These are phyloP conservation scores for Trametes villosa DNA, from an alignment of 768 basidiomycete genomes.

Conservation along the genomic window DNA sequence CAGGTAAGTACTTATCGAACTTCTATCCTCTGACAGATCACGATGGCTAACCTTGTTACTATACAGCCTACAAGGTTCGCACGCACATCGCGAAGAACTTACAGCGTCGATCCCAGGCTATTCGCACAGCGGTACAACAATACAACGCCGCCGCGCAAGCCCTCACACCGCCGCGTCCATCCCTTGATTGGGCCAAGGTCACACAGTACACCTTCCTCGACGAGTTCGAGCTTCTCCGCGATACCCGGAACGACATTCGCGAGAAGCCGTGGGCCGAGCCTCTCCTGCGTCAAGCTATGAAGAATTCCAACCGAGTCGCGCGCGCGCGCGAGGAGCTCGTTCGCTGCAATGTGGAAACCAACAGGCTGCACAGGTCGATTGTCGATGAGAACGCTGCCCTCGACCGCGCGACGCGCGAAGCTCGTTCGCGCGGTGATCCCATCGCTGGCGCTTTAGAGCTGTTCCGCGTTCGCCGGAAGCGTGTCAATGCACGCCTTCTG, in stretches of 20 bases:
- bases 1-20: slow-evolving; percentile 31
- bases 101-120: slow-evolving; percentile 27
- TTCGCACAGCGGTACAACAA: slow-evolving; percentile 29
- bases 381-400: slow-evolving; percentile 23
- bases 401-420: background rate
- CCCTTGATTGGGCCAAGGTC: slow-evolving; percentile 31
- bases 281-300: slow-evolving; percentile 29
- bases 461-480: background rate
- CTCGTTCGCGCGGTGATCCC: background rate
- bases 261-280: slow-evolving; percentile 34
- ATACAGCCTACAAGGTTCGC: slow-evolving; percentile 34
- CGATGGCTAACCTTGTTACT: background rate
- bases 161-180: slow-evolving; percentile 27
- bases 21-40: background rate
- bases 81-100: slow-evolving; percentile 36
- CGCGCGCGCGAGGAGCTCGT: slow-evolving; percentile 32
- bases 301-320: slow-evolving; percentile 20
- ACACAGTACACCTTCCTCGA: slow-evolving; percentile 35
- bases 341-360: slow-evolving; percentile 29
- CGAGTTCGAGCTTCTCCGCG: slow-evolving; percentile 35
- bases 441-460: slow-evolving; percentile 5
- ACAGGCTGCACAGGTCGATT: slow-evolving; percentile 32
- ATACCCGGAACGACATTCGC: slow-evolving; percentile 30
- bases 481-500: background rate
- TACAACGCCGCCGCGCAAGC: slow-evolving; percentile 35